Evolutionary conservation across 768 basidiomycete species (phyloP).

Genomic region (Pleurotus cornucopiae): DNA sequence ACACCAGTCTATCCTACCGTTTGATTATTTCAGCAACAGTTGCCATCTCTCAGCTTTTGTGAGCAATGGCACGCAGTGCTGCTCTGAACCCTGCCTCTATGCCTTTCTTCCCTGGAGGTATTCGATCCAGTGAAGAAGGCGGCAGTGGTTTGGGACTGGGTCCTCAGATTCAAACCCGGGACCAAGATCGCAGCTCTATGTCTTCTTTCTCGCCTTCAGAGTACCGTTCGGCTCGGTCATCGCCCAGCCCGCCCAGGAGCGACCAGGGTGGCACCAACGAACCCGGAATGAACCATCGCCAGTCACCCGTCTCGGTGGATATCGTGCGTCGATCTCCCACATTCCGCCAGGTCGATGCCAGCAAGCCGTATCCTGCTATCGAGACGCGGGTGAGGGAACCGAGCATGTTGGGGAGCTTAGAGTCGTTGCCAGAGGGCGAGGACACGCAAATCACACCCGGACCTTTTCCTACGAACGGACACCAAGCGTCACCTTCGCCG

Average conservation of each 20-base stretch:
- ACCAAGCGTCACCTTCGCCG: slow-evolving; percentile 25
- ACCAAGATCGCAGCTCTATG: slow-evolving; percentile 44
- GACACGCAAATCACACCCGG: slow-evolving; percentile 36
- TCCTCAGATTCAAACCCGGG: slow-evolving; percentile 42
- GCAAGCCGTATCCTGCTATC: slow-evolving; percentile 34
- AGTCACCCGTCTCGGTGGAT: slow-evolving; percentile 32
- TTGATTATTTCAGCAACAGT: slow-evolving; percentile 33
- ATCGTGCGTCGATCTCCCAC: slow-evolving; percentile 41
- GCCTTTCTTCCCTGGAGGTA: slow-evolving; percentile 77
- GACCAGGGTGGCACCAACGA: slow-evolving; percentile 25
- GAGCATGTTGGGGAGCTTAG: slow-evolving; percentile 45
- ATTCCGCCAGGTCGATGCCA: slow-evolving; percentile 40
- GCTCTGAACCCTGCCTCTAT: slow-evolving; percentile 78
- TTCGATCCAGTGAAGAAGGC: slow-evolving; percentile 52
- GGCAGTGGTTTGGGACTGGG: slow-evolving; percentile 38
- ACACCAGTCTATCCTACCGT: slow-evolving; percentile 25
- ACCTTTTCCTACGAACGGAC: slow-evolving; percentile 15
- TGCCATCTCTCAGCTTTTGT: slow-evolving; percentile 25
- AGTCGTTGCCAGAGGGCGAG: slow-evolving; percentile 52
- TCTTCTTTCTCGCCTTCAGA: slow-evolving; percentile 62
- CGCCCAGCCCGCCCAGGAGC: slow-evolving; percentile 57
- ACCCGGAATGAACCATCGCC: slow-evolving; percentile 22
- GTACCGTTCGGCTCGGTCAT: slow-evolving; percentile 63
- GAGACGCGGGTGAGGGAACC: slow-evolving; percentile 42
- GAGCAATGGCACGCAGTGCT: slow-evolving; percentile 69